Conservation (phyloP, 345 rosid species). For the Aquilaria yunnanensis region DNA sequence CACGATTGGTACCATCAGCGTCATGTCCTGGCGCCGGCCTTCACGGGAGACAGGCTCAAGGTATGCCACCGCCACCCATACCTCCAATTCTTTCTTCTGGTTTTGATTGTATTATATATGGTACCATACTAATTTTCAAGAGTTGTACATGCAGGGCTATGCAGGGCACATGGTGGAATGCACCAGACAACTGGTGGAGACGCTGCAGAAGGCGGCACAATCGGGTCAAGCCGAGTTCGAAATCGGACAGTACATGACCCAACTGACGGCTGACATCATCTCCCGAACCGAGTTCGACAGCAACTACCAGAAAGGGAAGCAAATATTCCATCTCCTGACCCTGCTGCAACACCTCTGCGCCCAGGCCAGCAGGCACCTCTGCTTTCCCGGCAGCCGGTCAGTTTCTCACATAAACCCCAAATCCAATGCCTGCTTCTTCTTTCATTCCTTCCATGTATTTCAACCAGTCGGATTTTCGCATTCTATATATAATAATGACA, state of each 20-base stretch:
- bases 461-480: too few relatives aligned
- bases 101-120: too few relatives aligned
- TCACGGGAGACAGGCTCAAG: conserved; percentile 58
- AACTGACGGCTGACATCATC: conserved; percentile 79
- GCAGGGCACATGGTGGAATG: conserved; percentile 83
- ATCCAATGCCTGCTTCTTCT: background rate
- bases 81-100: too few relatives aligned
- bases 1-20: conserved; percentile 61
- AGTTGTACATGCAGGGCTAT: conserved; percentile 40
- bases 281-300: conserved; percentile 81
- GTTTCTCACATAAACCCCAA: background rate
- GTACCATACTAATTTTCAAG: too few relatives aligned
- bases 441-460: background rate
- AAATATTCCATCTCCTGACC: conserved; percentile 61
- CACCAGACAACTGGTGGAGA: conserved; percentile 52
- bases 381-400: conserved; percentile 92
- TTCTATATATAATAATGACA: too few relatives aligned
- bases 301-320: conserved; percentile 74
- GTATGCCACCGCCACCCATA: conserved; percentile 13
- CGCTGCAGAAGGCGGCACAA: conserved; percentile 34
- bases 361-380: conserved; percentile 74
- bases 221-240: conserved; percentile 65
- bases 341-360: conserved; percentile 64
- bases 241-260: conserved; percentile 69
- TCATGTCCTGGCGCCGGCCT: conserved; percentile 49